phyloP scores from a whole-genome alignment of 495 filamentous ascomycete species.

The Tuber magnatum region DNA sequence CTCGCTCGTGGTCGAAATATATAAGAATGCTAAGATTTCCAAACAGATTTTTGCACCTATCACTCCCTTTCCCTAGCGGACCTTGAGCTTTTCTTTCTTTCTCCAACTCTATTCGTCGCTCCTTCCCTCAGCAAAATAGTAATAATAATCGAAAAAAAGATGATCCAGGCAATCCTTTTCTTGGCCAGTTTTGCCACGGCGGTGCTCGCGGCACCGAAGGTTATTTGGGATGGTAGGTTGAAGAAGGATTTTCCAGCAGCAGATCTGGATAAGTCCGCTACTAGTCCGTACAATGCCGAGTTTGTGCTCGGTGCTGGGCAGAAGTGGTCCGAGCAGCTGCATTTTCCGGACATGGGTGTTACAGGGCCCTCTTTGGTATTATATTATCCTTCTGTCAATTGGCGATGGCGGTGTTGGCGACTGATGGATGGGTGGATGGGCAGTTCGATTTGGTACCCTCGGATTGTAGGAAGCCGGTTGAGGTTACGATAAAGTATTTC shows the following conservation, averaged over 20 bases:
- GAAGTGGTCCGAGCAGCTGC: conserved; percentile 20
- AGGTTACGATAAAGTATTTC: conserved; percentile 29
- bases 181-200: neutral
- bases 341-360: neutral
- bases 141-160: neutral
- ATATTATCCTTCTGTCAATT: conserved; percentile 5
- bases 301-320: conserved; percentile 35
- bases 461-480: conserved; percentile 13
- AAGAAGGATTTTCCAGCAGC: conserved; percentile 6
- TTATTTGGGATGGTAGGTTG: conserved; percentile 35
- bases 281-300: conserved; percentile 29
- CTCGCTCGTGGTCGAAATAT: neutral
- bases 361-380: neutral
- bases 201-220: conserved; percentile 3
- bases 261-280: conserved; percentile 26
- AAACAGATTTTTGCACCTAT: neutral
- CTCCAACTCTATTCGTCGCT: neutral
- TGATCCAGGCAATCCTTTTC: neutral
- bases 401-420: neutral
- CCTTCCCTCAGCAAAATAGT: neutral
- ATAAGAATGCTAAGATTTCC: neutral
- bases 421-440: neutral
- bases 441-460: conserved; percentile 24
- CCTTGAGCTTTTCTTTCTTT: neutral
- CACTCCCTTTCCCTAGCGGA: neutral